These are phyloP conservation scores for Dictyostelium intermedium DNA, from an alignment of 78 protist genomes.

Conservation along the genomic window DNA sequence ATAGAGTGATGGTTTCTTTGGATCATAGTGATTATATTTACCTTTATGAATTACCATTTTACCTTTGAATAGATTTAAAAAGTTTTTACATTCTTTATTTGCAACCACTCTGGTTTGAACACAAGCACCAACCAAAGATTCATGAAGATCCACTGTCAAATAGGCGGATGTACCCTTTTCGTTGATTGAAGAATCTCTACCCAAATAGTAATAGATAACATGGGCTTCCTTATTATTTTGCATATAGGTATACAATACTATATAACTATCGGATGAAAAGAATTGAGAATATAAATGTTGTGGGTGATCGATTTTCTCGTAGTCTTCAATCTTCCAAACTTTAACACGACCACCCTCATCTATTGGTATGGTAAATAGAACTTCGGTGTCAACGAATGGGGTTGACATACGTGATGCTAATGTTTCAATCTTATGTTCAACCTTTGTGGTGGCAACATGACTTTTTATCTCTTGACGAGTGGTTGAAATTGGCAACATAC, in stretches of 20 bases:
- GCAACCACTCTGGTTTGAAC: slow-evolving; percentile 72
- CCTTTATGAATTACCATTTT: slow-evolving; percentile 62
- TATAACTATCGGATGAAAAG: slow-evolving; percentile 67
- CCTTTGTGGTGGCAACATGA: slow-evolving; percentile 20
- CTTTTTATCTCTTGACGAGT: slow-evolving; percentile 42
- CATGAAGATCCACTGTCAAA: slow-evolving; percentile 70
- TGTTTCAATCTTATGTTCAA: slow-evolving; percentile 24
- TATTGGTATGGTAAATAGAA: not conserved
- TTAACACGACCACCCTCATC: slow-evolving; percentile 20
- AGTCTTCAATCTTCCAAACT: slow-evolving; percentile 80
- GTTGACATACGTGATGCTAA: not conserved
- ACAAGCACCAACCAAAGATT: slow-evolving; percentile 26
- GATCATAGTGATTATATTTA: slow-evolving; percentile 17
- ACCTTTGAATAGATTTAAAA: slow-evolving; percentile 60
- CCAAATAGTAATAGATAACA: slow-evolving; percentile 78
- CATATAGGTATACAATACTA: slow-evolving; percentile 75
- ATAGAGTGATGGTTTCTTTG: slow-evolving; percentile 1
- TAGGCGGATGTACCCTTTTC: slow-evolving; percentile 85
- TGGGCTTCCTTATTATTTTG: slow-evolving; percentile 68
- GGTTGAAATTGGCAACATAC: slow-evolving; percentile 78
- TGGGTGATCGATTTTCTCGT: slow-evolving; percentile 76
- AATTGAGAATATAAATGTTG: slow-evolving; percentile 30
- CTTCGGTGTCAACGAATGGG: not conserved
- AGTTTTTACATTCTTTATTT: slow-evolving; percentile 72
- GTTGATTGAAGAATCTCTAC: slow-evolving; percentile 64